Percentiles rank a stretch among this genome's conserved stretches.
Conservation (phyloP, 1,284 basidiomycete species). For the Peniophora sp. region DNA sequence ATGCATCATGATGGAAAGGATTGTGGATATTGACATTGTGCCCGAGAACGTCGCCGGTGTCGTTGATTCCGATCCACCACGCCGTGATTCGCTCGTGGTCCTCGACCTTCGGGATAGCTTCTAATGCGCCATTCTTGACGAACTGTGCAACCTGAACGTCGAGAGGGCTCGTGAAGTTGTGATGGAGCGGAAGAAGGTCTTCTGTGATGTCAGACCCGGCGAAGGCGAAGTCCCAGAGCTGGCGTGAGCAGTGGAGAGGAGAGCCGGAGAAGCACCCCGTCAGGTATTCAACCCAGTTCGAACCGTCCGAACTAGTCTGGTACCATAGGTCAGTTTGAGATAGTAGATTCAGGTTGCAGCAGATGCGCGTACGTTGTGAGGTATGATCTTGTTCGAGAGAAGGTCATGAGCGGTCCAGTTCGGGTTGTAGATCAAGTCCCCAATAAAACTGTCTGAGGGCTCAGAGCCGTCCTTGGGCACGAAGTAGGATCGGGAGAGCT, state of each 20-base stretch:
- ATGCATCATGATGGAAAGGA: background rate
- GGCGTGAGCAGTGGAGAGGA: slow-evolving; percentile 35
- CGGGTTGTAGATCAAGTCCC: slow-evolving; percentile 31
- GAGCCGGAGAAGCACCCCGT: slow-evolving; percentile 40
- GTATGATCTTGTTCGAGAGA: slow-evolving; percentile 35
- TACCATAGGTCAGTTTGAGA: background rate
- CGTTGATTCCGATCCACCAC: slow-evolving; percentile 57
- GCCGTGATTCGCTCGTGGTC: slow-evolving; percentile 33
- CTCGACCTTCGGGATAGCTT: slow-evolving; percentile 34
- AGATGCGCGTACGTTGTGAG: slow-evolving; percentile 29
- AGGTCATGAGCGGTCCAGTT: slow-evolving; percentile 36
- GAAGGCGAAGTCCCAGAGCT: slow-evolving; percentile 52
- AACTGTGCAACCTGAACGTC: slow-evolving; percentile 46
- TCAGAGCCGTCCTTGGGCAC: background rate
- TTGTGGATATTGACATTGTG: slow-evolving; percentile 30
- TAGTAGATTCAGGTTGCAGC: background rate
- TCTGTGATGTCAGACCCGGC: slow-evolving; percentile 46
- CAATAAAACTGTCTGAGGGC: slow-evolving; percentile 35
- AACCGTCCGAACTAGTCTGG: slow-evolving; percentile 46
- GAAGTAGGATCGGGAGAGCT: slow-evolving; percentile 1
- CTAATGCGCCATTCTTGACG: slow-evolving; percentile 30
- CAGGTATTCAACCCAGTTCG: slow-evolving; percentile 48
- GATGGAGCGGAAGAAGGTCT: slow-evolving; percentile 28
- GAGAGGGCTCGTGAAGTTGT: slow-evolving; percentile 39
- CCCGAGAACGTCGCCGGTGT: slow-evolving; percentile 41